Percentiles rank a stretch among this genome's conserved stretches.
Evolutionary conservation across 2,329 filamentous ascomycete genomes (phyloP).

Genomic region (Phoma herbarum): DNA sequence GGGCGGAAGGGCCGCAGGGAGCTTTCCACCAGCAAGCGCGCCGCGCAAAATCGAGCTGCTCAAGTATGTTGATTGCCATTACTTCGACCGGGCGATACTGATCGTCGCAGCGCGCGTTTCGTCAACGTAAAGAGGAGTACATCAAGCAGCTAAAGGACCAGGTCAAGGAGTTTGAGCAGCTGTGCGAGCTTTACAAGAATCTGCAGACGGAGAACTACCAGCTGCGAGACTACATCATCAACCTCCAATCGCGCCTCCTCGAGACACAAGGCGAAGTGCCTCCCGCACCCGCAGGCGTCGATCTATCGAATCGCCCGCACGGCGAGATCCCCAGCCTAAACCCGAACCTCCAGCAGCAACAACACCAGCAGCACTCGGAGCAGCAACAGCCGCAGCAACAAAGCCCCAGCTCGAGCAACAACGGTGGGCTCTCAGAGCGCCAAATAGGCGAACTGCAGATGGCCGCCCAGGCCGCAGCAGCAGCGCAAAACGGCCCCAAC

Average conservation of each 20-base stretch:
- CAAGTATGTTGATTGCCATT: constrained; percentile 69
- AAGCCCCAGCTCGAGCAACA: constrained; percentile 37
- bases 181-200: constrained; percentile 81
- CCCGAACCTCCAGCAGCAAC: constrained; percentile 26
- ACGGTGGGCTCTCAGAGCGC: constrained; percentile 48
- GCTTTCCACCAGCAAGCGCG: constrained; percentile 93
- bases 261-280: constrained; percentile 86
- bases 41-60: constrained; percentile 94
- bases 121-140: constrained; percentile 96
- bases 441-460: constrained; percentile 52
- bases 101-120: constrained; percentile 80
- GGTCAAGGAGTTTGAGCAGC: constrained; percentile 78
- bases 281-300: constrained; percentile 81
- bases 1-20: constrained; percentile 79
- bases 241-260: constrained; percentile 84
- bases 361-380: constrained; percentile 25
- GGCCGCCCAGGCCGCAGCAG: constrained; percentile 49
- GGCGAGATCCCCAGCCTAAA: constrained; percentile 39
- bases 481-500: constrained; percentile 45
- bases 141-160: constrained; percentile 98
- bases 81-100: constrained; percentile 29
- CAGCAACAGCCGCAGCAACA: constrained; percentile 36
- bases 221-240: constrained; percentile 90
- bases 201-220: constrained; percentile 89
- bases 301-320: constrained; percentile 66